These are phyloP conservation scores for Ogataea paradorogensis DNA, from an alignment of 805 yeast species.

Conservation along the genomic window DNA sequence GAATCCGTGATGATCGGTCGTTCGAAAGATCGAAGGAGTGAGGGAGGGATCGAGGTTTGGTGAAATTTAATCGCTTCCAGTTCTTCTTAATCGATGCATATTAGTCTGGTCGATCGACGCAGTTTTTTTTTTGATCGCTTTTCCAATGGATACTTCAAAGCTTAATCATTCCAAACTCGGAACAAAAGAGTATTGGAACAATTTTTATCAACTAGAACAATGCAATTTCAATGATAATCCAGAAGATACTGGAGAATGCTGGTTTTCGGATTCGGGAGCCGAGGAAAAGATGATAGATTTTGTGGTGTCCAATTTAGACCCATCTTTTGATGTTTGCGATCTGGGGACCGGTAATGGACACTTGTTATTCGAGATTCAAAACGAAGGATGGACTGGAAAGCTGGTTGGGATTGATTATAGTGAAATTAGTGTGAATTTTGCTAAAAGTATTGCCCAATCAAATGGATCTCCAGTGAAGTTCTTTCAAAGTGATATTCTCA, in stretches of 20 bases:
- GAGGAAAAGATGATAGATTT: constrained; percentile 80
- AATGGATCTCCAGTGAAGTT: constrained; percentile 45
- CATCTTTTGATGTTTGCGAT: constrained; percentile 54
- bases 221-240: constrained; percentile 69
- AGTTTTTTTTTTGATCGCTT: background rate
- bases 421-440: constrained; percentile 73
- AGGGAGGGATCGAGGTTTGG: background rate
- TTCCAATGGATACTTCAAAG: constrained; percentile 28
- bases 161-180: constrained; percentile 82
- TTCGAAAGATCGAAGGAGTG: no score
- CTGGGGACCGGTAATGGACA: constrained; percentile 98
- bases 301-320: constrained; percentile 46
- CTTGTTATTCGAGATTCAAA: constrained; percentile 62
- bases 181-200: constrained; percentile 88
- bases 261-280: constrained; percentile 96
- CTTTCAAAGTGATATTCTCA: constrained; percentile 66
- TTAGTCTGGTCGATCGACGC: constrained; percentile 10
- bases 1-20: no score
- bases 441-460: constrained; percentile 51
- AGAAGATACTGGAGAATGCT: constrained; percentile 89
- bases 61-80: background rate
- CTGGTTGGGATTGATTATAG: constrained; percentile 86
- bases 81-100: background rate
- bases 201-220: constrained; percentile 73
- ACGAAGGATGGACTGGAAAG: constrained; percentile 59